Conservation (phyloP, 139 green algal species). For the Pleodorina starrii region DNA sequence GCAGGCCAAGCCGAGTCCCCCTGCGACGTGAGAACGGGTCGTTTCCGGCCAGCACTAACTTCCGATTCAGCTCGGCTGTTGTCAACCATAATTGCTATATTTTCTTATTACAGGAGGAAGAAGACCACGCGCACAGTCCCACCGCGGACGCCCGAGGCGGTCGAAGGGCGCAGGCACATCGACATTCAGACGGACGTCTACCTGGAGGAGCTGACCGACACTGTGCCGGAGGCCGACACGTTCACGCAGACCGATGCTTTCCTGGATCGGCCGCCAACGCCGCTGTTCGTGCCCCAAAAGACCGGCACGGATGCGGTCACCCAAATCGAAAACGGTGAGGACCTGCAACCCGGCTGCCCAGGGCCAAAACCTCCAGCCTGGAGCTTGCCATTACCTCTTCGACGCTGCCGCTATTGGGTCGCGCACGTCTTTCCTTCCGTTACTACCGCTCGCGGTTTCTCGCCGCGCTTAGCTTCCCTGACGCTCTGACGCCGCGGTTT, state of each 20-base stretch:
- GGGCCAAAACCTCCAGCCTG: too few relatives aligned
- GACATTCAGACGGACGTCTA: slow-evolving; percentile 90
- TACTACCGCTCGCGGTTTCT: too few relatives aligned
- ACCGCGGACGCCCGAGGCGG: slow-evolving; percentile 77
- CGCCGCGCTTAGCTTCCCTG: too few relatives aligned
- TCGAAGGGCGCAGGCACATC: slow-evolving; percentile 86
- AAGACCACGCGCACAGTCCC: slow-evolving; percentile 50
- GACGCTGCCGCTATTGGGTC: too few relatives aligned
- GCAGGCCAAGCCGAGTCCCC: slow-evolving; percentile 3
- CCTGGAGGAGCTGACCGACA: slow-evolving; percentile 89
- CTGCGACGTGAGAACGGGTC: slow-evolving; percentile 33
- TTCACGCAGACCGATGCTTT: slow-evolving; percentile 90
- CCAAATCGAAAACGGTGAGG: slow-evolving; percentile 84
- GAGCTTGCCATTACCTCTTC: too few relatives aligned
- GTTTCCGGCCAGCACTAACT: neutral
- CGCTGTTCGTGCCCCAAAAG: slow-evolving; percentile 87
- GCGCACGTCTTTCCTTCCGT: too few relatives aligned
- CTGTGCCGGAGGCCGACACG: slow-evolving; percentile 80
- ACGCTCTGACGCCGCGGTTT: too few relatives aligned
- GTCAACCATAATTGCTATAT: too few relatives aligned
- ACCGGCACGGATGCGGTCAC: slow-evolving; percentile 83
- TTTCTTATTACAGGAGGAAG: slow-evolving; percentile 48
- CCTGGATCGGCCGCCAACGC: slow-evolving; percentile 85
- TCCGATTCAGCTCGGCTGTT: neutral
- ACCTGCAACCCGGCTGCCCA: too few relatives aligned